phyloP scores from a whole-genome alignment of 306 rosid genomes.

The Quercus engelmannii region DNA sequence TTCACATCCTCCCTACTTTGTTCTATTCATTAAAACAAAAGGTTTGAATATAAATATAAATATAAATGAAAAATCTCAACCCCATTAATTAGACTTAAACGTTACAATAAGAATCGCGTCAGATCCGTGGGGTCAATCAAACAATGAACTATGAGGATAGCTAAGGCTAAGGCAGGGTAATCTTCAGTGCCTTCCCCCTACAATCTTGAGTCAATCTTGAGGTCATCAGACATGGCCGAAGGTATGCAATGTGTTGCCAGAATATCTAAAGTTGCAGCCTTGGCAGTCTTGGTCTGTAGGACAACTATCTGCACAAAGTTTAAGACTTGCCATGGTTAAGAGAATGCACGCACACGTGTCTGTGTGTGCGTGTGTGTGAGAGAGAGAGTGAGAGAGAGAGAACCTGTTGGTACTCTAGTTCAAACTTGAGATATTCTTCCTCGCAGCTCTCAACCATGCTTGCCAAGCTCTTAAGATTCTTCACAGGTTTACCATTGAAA shows the following conservation, averaged over 20 bases:
- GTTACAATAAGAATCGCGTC: not conserved
- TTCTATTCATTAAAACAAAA: not conserved
- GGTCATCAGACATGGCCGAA: constrained; percentile 69
- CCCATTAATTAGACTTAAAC: not conserved
- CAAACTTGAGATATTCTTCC: constrained; percentile 76
- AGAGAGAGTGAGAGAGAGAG: not conserved
- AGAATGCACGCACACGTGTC: not conserved
- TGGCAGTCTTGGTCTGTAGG: constrained; percentile 50
- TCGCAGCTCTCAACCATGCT: constrained; percentile 77
- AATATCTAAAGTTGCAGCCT: constrained; percentile 61
- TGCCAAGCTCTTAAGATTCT: constrained; percentile 85
- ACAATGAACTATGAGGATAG: not conserved
- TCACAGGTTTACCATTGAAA: constrained; percentile 85
- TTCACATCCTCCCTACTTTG: not conserved
- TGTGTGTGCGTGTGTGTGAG: not conserved
- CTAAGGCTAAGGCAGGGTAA: not conserved
- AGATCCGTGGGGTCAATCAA: not conserved
- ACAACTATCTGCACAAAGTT: constrained; percentile 49
- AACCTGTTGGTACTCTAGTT: constrained; percentile 92
- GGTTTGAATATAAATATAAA: not conserved
- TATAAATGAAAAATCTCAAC: not conserved
- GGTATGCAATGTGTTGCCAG: constrained; percentile 70
- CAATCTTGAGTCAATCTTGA: constrained; percentile 24
- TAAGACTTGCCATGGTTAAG: not conserved
- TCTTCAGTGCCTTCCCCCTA: constrained; percentile 8